These are phyloP conservation scores for Globisporangium nunn DNA, from an alignment of 352 stramenopile genomes.

Conservation along the genomic window DNA sequence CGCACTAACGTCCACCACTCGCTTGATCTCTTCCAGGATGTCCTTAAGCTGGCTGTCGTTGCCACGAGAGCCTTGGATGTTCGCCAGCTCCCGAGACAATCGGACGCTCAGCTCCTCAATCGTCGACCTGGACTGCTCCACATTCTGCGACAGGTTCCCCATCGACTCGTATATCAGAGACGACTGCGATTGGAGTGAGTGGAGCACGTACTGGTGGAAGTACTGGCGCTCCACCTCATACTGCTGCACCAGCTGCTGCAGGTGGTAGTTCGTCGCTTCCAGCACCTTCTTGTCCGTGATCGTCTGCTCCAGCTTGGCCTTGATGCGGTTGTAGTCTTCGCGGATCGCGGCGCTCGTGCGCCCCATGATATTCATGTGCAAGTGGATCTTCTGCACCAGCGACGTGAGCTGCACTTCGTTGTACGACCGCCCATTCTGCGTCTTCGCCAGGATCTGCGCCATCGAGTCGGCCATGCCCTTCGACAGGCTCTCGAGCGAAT, in stretches of 20 bases:
- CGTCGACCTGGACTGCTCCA: constrained; percentile 15
- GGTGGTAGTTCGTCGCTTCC: constrained; percentile 21
- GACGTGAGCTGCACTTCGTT: constrained; percentile 30
- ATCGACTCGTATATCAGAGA: constrained; percentile 18
- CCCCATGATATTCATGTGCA: constrained; percentile 37
- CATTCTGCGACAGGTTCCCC: constrained; percentile 14
- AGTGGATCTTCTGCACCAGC: constrained; percentile 31
- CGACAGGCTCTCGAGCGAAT: constrained; percentile 22
- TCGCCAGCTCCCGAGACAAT: constrained; percentile 13
- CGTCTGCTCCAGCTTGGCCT: constrained; percentile 23
- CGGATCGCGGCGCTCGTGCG: constrained; percentile 27
- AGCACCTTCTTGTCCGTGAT: constrained; percentile 29
- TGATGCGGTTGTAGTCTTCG: constrained; percentile 27
- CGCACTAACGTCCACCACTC: constrained; percentile 7
- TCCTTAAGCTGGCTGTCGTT: constrained; percentile 15
- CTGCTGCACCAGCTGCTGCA: constrained; percentile 21
- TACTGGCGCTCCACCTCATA: constrained; percentile 28
- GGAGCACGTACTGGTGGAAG: constrained; percentile 25
- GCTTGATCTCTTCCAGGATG: constrained; percentile 16
- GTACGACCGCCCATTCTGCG: constrained; percentile 17
- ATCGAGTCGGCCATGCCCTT: constrained; percentile 32
- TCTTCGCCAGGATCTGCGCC: constrained; percentile 28
- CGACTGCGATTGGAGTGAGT: constrained; percentile 18
- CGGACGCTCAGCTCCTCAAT: constrained; percentile 14
- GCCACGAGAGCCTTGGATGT: constrained; percentile 7